Base-by-base conservation (phyloP, 192 early-diverging fungal genomes). In the Chytriomyces sp. region DNA sequence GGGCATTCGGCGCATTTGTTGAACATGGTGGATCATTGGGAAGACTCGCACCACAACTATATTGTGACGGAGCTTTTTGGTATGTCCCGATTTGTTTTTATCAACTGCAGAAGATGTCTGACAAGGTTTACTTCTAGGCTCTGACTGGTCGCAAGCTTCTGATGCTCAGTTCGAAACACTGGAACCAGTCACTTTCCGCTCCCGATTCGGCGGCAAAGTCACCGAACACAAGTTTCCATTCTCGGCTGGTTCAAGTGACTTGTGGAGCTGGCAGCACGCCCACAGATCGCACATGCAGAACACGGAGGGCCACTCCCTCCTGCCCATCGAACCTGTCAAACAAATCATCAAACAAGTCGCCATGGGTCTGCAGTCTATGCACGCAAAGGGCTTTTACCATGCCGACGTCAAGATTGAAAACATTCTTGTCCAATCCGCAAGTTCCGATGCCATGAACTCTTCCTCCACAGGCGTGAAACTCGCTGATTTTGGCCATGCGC, bases 361-460 rank as follows among this genome's bases (percentile, higher is more conserved):
- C 9, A 47, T 61, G 6, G 85, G 82, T 10, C 61, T 89, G 11
- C 20, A 18, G 13, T 68, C 87, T 67, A 72, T 89, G 50, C 83
- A 89, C 69, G 57, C 72, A 47, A 59, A 81, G n/a, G 81, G 83
- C 26, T 53, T 89, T n/a, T 84, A 85, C n/a, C 88, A 89, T 64
- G 79, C 85, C 16, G 88, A 89, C 67, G 79, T 88, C 78, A 89
- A 90, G 79, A 82, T 89, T 61, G 87, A 90, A 75, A 90, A 90
- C 76, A 35, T 63, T 7, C 44, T 73, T 10, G 26, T 73, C 2
- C 26, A 61, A 43, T 61, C 35, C 43, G 16, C n/a, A 7, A 23
- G 23, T 3, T 13, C 28, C 23, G 45, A 24, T 26, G 67, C 45
- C 45, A 44, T 35, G 20, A 44, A 24, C n/a, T 24, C 69, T 5